Base-by-base conservation (phyloP, 208 protist species). In the Leishmania major region DNA sequence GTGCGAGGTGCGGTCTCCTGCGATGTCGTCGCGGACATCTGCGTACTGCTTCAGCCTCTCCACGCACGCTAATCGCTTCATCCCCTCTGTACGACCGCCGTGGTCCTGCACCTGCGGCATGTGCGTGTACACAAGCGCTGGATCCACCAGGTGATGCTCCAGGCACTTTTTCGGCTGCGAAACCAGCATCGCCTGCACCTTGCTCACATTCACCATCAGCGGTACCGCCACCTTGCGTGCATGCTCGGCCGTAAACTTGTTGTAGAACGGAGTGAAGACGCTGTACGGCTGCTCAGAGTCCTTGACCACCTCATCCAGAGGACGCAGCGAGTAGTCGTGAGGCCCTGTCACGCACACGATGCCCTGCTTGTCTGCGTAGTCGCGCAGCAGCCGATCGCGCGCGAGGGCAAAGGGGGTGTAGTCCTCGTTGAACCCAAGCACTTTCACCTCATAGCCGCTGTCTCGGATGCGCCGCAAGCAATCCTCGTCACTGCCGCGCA, bases 221-320 rank as follows among this genome's bases (percentile, higher is more conserved):
- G 88, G 82, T 43, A 70, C 60, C 45, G 55, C 84, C 22, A 96
- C 85, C 31, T 81, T 47, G 25, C 59, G 31, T 13, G 86, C 87
- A 83, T 93, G 86, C 10, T 91, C 76, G 1, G 79, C 81, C 49
- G 91, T 72, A 49, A 96, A 78, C 15, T 53, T 71, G 67, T 88
- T 86, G 83, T 92, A 96, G 81, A 94, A 96, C 35, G 90, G 86
- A 40, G 90, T 96, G 84, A 94, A 96, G 51, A 96, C 91, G 57
- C 89, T 90, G 77, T 95, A 96, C 17, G 91, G 92, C 59, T 87
- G 70, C 8, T 84, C 85, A 22, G 80, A 40, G 25, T 75, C 80
- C 35, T 71, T 91, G 35, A 83, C 57, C 43, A 96, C 86, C 31
- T 75, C 78, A 45, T 88, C 85, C 22, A 90, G 79, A 37, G 89